These are phyloP conservation scores for Kodamaea alishanica DNA, from an alignment of 1,139 yeast genomes.

Conservation along the genomic window DNA sequence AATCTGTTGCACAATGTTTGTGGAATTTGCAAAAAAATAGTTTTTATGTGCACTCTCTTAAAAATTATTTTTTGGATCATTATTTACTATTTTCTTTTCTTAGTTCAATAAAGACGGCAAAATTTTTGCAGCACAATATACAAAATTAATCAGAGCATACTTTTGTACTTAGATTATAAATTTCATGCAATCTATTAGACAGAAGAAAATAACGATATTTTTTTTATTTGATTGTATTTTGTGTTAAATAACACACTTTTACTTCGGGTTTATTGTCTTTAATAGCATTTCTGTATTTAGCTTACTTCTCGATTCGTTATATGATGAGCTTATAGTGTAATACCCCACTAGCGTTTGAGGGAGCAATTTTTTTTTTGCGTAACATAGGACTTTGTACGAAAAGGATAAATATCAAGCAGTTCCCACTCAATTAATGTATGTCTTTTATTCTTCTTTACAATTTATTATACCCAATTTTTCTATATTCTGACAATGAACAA, in stretches of 20 bases:
- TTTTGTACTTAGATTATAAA: conserved; percentile 3
- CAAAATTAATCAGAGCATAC: not conserved
- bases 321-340: not conserved
- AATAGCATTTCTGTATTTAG: too few relatives aligned
- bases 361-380: not conserved
- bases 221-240: too few relatives aligned
- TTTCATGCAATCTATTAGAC: conserved; percentile 7
- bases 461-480: not conserved
- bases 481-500: not conserved
- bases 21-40: too few relatives aligned
- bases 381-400: not conserved
- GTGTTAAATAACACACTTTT: too few relatives aligned
- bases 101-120: conserved; percentile 5
- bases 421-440: not conserved
- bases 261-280: too few relatives aligned
- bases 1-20: too few relatives aligned
- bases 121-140: conserved; percentile 1
- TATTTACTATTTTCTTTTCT: conserved; percentile 5
- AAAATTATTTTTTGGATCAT: conserved; percentile 1
- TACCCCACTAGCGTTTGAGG: not conserved
- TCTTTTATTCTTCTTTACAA: not conserved
- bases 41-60: not conserved
- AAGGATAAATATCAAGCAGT: conserved; percentile 4
- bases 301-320: not conserved
- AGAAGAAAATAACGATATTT: conserved; percentile 1